Evolutionary conservation across 2,329 filamentous ascomycete genomes (phyloP).

Genomic region (Fusarium concolor): DNA sequence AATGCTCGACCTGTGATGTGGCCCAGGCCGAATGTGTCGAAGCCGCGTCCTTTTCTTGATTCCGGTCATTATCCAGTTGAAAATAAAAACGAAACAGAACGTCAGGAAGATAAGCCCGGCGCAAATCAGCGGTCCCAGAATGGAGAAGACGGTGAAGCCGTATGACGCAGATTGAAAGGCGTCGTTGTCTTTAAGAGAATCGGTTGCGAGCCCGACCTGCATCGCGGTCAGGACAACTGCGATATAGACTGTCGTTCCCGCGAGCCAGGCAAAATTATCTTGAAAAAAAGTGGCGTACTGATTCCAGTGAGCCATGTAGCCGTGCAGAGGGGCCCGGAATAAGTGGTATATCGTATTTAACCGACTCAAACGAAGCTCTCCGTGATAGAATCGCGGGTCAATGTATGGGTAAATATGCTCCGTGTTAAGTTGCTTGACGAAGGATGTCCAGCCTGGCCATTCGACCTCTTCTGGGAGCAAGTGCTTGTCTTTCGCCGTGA

Average conservation of each 20-base stretch:
- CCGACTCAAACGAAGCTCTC: not conserved
- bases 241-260: not conserved
- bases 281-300: not conserved
- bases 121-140: not conserved
- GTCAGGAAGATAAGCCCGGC: not conserved
- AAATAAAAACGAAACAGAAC: not conserved
- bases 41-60: not conserved
- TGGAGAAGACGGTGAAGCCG: not conserved
- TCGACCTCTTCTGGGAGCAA: not conserved
- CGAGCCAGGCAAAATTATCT: not conserved
- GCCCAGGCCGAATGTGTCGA: too few relatives aligned
- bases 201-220: not conserved
- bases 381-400: not conserved
- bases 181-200: not conserved
- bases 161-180: not conserved
- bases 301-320: not conserved
- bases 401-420: not conserved
- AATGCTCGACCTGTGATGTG: too few relatives aligned
- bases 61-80: not conserved
- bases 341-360: not conserved
- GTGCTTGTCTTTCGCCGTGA: not conserved
- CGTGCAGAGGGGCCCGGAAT: not conserved
- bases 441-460: not conserved
- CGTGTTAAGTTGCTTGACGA: not conserved
- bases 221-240: not conserved